Percentiles rank a stretch among this genome's conserved stretches.
These are phyloP conservation scores for Paramecium sexaurelia DNA, from an alignment of 73 alveolate genomes.

Conservation along the genomic window DNA sequence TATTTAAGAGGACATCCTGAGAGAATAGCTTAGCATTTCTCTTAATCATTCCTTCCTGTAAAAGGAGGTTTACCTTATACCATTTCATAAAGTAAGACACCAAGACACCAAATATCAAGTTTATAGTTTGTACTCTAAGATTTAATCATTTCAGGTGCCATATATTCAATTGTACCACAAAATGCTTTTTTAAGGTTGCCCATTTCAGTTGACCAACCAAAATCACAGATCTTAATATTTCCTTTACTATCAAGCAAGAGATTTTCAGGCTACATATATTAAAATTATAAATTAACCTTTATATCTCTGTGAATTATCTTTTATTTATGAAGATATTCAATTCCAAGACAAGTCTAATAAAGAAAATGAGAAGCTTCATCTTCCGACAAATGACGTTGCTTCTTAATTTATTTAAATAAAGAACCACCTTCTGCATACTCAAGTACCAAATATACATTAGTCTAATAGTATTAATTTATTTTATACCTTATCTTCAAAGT, in stretches of 20 bases:
- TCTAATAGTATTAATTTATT: neutral
- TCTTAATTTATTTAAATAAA: constrained; percentile 66
- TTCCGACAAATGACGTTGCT: constrained; percentile 66
- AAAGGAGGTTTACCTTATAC: constrained; percentile 71
- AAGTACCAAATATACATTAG: constrained; percentile 71
- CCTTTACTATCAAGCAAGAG: constrained; percentile 71
- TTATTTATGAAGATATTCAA: constrained; percentile 59
- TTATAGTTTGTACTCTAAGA: constrained; percentile 40
- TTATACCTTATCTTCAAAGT: constrained; percentile 74
- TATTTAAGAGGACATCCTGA: neutral
- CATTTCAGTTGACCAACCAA: constrained; percentile 83
- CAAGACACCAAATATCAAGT: constrained; percentile 67
- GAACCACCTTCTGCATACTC: constrained; percentile 80
- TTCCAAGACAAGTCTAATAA: constrained; percentile 42
- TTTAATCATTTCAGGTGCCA: constrained; percentile 77
- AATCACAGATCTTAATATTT: constrained; percentile 76
- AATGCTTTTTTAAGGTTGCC: constrained; percentile 48
- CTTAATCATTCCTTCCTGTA: constrained; percentile 43
- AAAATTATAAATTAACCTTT: neutral
- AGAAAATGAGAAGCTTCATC: constrained; percentile 30
- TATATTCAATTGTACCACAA: constrained; percentile 79
- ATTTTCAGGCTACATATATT: constrained; percentile 64
- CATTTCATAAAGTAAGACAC: constrained; percentile 68
- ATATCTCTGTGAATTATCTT: constrained; percentile 65
- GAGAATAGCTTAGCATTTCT: neutral